Base-by-base conservation (phyloP, 2,329 filamentous ascomycete species). In the Phialophora macrospora region DNA sequence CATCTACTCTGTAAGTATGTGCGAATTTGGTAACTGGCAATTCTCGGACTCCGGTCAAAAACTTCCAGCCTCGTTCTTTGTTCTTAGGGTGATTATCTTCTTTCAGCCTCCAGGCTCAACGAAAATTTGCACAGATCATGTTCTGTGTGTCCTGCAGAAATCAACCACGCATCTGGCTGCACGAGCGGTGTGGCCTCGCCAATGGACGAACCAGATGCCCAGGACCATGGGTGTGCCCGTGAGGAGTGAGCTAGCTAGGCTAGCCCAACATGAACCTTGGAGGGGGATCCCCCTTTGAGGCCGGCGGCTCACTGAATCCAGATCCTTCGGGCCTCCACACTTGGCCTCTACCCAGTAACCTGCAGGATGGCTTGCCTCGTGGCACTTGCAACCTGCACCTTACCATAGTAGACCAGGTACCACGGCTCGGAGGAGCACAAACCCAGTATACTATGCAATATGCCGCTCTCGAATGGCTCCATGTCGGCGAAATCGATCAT, bases 251-350 rank as follows among this genome's bases (percentile, higher is more conserved):
- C 48, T 60, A 60, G 62, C 55, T 55, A 30, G 60, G 55, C 48
- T 60, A 60, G 62, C 55, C 62, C 41, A 20, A n/a, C 44, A n/a
- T 34, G 24, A 49, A 26, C 44, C 44, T 30, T 34, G 56, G n/a
- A 32, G 8, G 24, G 51, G 44, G 38, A 49, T 46, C 58, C 58
- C 58, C 38, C 26, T 54, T 60, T 51, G 20, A 48, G 34, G 12
- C 26, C 46, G 48, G 30, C 48, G n/a, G 34, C 46, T 38, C 58
- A 30, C 46, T 24, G 30, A 44, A 60, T 60, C 58, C 58, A 60
- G 58, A 60, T 60, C 58, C 58, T 60, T 52, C 58, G 46, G 28
- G 34, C 51, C 58, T 60, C 58, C 58, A 63, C 61, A 44, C n/a
- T 38, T 61, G 24, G 59, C 4, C 41, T 9, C 48, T 59, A 24